Conservation (phyloP, 2,329 filamentous ascomycete genomes). For the Helminthosporium solani region DNA sequence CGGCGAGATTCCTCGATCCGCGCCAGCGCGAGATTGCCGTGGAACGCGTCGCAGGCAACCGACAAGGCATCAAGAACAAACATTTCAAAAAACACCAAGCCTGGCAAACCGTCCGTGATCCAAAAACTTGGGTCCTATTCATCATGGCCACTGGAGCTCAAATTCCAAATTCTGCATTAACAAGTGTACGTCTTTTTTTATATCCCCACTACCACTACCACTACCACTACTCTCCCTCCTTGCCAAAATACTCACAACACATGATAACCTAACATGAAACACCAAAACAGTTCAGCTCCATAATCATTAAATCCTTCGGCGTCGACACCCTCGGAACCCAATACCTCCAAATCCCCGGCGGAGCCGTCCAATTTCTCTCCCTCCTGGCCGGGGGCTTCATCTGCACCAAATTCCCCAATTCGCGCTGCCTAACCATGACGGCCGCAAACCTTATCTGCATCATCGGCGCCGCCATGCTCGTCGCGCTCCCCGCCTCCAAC, state of each 20-base stretch:
- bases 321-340: constrained; percentile 85
- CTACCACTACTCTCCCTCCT: too few relatives aligned
- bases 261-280: too few relatives aligned
- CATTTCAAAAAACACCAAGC: constrained; percentile 46
- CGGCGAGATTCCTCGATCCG: constrained; percentile 46
- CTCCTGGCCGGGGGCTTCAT: constrained; percentile 47
- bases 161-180: constrained; percentile 58
- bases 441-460: constrained; percentile 58
- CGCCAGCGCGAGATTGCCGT: constrained; percentile 51
- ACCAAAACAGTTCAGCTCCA: constrained; percentile 51
- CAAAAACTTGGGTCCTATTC: constrained; percentile 58
- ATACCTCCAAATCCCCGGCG: constrained; percentile 62
- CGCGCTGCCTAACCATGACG: constrained; percentile 58
- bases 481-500: constrained; percentile 52
- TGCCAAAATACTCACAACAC: too few relatives aligned
- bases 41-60: constrained; percentile 53
- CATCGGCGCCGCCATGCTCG: constrained; percentile 53
- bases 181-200: too few relatives aligned
- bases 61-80: constrained; percentile 56
- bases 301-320: constrained; percentile 66
- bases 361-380: constrained; percentile 58
- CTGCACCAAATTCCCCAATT: constrained; percentile 54
- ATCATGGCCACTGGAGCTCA: constrained; percentile 52
- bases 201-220: too few relatives aligned
- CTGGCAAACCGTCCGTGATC: constrained; percentile 52